Percentiles rank a stretch among this genome's conserved stretches.
Evolutionary conservation across 73 alveolate genomes (phyloP).

Genomic region (Diophrys sp.): DNA sequence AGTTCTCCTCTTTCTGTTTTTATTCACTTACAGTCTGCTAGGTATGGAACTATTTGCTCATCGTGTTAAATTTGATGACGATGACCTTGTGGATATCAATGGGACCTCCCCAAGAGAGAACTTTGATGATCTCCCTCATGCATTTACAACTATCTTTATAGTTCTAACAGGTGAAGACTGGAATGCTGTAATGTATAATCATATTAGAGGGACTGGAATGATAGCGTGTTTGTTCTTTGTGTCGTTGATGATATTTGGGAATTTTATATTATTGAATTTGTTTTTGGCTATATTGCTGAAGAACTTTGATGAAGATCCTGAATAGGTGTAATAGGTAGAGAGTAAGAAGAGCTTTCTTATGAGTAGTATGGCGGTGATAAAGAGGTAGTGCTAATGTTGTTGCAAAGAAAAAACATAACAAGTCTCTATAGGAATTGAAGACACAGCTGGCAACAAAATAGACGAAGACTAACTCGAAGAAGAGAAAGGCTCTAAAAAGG

Average conservation of each 20-base stretch:
- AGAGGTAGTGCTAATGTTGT: too few species aligned
- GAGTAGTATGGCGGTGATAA: too few species aligned
- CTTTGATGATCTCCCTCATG: conserved; percentile 35
- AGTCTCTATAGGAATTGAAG: too few species aligned
- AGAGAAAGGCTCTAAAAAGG: too few species aligned
- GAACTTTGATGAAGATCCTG: conserved; percentile 27
- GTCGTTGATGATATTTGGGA: conserved; percentile 24
- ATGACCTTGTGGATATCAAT: conserved; percentile 2
- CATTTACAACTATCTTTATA: conserved; percentile 48
- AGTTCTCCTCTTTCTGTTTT: conserved; percentile 58
- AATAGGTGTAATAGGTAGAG: too few species aligned
- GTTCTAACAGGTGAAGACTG: conserved; percentile 45
- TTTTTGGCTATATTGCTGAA: conserved; percentile 46
- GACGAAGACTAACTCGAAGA: too few species aligned
- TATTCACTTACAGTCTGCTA: conserved; percentile 58
- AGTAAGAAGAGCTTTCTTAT: conserved; percentile 11
- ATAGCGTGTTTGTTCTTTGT: conserved; percentile 17
- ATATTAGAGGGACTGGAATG: conserved; percentile 17
- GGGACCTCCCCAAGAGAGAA: conserved; percentile 11
- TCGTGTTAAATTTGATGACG: conserved; percentile 37
- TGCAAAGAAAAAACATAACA: too few species aligned
- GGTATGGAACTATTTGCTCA: conserved; percentile 80
- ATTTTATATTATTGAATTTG: conserved; percentile 32
- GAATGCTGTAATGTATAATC: conserved; percentile 10
- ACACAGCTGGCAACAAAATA: too few species aligned